Evolutionary conservation across 2,329 filamentous ascomycete species (phyloP).

Genomic region (Emmonsiellopsis sp.): DNA sequence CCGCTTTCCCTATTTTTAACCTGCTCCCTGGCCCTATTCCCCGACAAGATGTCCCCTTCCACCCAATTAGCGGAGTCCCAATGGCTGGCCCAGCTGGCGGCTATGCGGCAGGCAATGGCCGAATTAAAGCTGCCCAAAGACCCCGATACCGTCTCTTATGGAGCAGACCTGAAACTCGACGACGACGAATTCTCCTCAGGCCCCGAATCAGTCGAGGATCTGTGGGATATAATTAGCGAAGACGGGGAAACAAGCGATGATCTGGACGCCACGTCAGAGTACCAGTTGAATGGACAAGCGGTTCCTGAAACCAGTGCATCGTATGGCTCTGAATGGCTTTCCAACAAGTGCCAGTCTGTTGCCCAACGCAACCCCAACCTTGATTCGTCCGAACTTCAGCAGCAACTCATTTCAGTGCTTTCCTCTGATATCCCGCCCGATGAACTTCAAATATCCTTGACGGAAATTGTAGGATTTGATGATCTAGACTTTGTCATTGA

Average conservation of each 20-base stretch:
- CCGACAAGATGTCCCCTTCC: neutral
- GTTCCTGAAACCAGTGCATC: conserved; percentile 10
- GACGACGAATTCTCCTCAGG: conserved; percentile 56
- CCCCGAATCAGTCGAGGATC: conserved; percentile 53
- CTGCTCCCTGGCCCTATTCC: neutral
- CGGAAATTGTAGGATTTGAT: conserved; percentile 85
- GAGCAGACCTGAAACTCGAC: conserved; percentile 50
- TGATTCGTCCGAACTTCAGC: conserved; percentile 59
- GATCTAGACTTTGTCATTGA: conserved; percentile 90
- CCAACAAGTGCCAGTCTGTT: conserved; percentile 57
- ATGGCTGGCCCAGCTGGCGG: conserved; percentile 78
- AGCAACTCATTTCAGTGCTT: conserved; percentile 68
- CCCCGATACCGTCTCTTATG: conserved; percentile 40
- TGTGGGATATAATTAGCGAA: conserved; percentile 87
- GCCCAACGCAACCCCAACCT: conserved; percentile 58
- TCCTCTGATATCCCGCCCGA: conserved; percentile 64
- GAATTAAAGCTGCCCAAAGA: conserved; percentile 53
- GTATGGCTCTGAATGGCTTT: conserved; percentile 63
- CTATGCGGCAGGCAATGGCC: conserved; percentile 79
- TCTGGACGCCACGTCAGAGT: conserved; percentile 45
- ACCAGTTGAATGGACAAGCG: conserved; percentile 16
- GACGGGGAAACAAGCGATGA: conserved; percentile 60
- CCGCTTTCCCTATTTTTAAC: too few relatives aligned
- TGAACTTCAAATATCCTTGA: conserved; percentile 81
- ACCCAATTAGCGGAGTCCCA: conserved; percentile 40